phyloP scores from a whole-genome alignment of 1,139 yeast genomes.

The Hemisphaericaspora xylanilytica region DNA sequence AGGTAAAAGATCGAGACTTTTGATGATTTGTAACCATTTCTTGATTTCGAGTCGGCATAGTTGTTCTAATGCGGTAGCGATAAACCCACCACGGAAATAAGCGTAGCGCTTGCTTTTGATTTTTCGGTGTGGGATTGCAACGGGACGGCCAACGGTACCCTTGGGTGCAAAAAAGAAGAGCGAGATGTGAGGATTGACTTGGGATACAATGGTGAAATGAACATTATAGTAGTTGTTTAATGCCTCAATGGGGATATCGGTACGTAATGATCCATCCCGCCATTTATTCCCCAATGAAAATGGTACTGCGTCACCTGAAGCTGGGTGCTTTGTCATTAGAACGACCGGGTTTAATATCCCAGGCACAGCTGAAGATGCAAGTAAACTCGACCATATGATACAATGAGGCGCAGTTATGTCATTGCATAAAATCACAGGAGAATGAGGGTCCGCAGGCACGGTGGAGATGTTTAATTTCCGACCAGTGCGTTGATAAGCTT shows the following conservation, averaged over 20 bases:
- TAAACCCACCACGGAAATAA: constrained; percentile 69
- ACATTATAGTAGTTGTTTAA: constrained; percentile 76
- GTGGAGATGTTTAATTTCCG: constrained; percentile 70
- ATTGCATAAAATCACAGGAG: constrained; percentile 77
- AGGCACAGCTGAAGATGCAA: constrained; percentile 82
- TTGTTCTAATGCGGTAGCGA: constrained; percentile 71
- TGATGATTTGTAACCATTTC: constrained; percentile 71
- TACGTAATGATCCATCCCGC: constrained; percentile 72
- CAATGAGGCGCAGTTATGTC: constrained; percentile 77
- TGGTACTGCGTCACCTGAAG: constrained; percentile 41
- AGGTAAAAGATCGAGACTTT: constrained; percentile 66
- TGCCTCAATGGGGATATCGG: constrained; percentile 69
- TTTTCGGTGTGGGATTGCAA: constrained; percentile 53
- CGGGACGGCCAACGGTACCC: constrained; percentile 81
- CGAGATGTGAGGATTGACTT: constrained; percentile 80
- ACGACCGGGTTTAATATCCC: constrained; percentile 83
- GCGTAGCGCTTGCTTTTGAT: constrained; percentile 38
- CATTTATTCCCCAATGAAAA: constrained; percentile 73
- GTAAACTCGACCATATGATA: constrained; percentile 75
- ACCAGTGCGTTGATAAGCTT: constrained; percentile 67
- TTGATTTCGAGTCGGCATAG: constrained; percentile 67
- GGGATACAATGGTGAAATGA: constrained; percentile 73
- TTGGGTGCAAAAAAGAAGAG: constrained; percentile 76
- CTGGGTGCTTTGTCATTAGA: constrained; percentile 64
- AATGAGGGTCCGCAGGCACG: constrained; percentile 79